Evolutionary conservation across 176 grass and related monocot species (phyloP).

Genomic region (Melocanna baccifera): DNA sequence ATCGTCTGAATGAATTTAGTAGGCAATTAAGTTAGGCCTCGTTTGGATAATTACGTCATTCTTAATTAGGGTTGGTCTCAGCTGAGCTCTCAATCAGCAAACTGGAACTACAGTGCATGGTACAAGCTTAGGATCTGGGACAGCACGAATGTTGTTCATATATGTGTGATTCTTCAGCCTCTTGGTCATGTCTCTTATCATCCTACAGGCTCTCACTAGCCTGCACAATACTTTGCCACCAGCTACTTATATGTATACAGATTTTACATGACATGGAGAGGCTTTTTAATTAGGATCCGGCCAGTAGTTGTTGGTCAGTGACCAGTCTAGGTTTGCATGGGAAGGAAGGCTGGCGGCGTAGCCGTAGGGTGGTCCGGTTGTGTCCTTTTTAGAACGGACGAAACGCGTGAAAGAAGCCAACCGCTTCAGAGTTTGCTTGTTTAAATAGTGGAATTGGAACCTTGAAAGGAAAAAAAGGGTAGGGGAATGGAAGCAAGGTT

Average conservation of each 20-base stretch:
- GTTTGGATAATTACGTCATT: neutral
- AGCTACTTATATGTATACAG: neutral
- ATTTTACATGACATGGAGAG: neutral
- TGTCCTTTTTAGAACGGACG: conserved; percentile 3
- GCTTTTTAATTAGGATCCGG: conserved; percentile 36
- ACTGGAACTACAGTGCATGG: neutral
- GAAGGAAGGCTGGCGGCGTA: neutral
- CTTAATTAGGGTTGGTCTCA: conserved; percentile 14
- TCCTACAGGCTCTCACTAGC: neutral
- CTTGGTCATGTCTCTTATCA: conserved; percentile 2
- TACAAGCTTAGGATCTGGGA: neutral
- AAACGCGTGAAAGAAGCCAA: neutral
- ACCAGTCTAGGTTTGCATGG: conserved; percentile 8
- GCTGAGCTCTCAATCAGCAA: neutral
- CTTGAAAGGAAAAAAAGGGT: neutral
- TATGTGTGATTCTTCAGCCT: neutral
- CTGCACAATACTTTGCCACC: neutral
- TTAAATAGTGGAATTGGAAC: neutral
- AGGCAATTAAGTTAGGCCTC: neutral
- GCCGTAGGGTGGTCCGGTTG: conserved; percentile 30
- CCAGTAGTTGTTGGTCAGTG: conserved; percentile 33
- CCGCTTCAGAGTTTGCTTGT: conserved; percentile 6
- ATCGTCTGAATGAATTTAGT: neutral
- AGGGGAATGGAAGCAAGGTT: conserved; percentile 1
- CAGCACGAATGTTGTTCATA: conserved; percentile 9